A percentile compares a stretch with the other conserved stretches of the same genome.
Conservation (phyloP, 805 yeast species). For the Suhomyces emberorum region DNA sequence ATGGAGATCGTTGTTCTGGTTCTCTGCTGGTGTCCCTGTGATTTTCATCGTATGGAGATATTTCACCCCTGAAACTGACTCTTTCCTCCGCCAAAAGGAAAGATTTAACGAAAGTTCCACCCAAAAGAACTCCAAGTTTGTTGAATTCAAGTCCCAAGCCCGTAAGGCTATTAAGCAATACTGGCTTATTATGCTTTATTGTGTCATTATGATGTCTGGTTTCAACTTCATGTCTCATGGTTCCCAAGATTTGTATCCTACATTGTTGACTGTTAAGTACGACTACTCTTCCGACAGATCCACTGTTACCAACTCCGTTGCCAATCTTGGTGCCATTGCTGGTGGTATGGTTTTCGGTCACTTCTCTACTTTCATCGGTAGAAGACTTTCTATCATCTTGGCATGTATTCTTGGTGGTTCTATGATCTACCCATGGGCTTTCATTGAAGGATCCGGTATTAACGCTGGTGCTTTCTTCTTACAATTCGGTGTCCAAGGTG, state of each 20-base stretch:
- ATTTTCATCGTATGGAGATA: slow-evolving; percentile 57
- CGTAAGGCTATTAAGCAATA: slow-evolving; percentile 38
- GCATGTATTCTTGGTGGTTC: slow-evolving; percentile 37
- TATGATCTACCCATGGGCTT: slow-evolving; percentile 41
- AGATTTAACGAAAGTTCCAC: slow-evolving; percentile 11
- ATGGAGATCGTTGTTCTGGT: slow-evolving; percentile 70
- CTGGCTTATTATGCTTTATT: slow-evolving; percentile 60
- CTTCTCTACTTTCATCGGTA: slow-evolving; percentile 33
- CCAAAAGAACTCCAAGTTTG: slow-evolving; percentile 7
- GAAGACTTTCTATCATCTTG: slow-evolving; percentile 32
- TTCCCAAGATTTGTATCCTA: slow-evolving; percentile 42
- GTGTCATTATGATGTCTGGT: slow-evolving; percentile 47
- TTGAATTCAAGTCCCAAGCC: slow-evolving; percentile 11
- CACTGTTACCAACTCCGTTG: slow-evolving; percentile 40
- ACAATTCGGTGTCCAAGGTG: slow-evolving; percentile 65
- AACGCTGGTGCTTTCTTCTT: slow-evolving; percentile 60
- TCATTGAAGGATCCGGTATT: slow-evolving; percentile 34
- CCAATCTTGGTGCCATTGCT: slow-evolving; percentile 39
- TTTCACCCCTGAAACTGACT: slow-evolving; percentile 58
- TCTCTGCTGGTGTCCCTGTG: slow-evolving; percentile 66
- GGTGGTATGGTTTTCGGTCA: slow-evolving; percentile 47
- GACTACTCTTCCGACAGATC: slow-evolving; percentile 29
- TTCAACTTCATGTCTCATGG: slow-evolving; percentile 43
- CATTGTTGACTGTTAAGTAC: slow-evolving; percentile 33
- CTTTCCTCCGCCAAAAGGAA: slow-evolving; percentile 41